Percentiles rank a stretch among this genome's conserved stretches.
These are phyloP conservation scores for Pestalotiopsis sp. DNA, from an alignment of 2,329 filamentous ascomycete species.

Conservation along the genomic window DNA sequence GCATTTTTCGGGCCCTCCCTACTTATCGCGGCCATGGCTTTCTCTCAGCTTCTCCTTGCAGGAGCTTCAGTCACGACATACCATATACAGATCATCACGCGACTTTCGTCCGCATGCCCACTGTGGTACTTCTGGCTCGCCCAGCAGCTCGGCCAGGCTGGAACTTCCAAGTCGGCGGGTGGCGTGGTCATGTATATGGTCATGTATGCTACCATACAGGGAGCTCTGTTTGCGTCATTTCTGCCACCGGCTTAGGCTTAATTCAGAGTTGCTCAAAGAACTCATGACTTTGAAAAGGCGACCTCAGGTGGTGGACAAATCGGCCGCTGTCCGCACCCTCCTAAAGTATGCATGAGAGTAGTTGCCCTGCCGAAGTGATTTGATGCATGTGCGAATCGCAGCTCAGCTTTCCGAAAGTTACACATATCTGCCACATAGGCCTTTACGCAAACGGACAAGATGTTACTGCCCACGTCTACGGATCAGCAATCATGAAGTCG, in stretches of 20 bases:
- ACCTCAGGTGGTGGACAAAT: too few relatives aligned
- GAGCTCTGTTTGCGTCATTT: constrained; percentile 83
- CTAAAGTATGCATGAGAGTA: too few relatives aligned
- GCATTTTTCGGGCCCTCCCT: constrained; percentile 16
- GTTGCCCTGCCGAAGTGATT: too few relatives aligned
- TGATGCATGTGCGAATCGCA: too few relatives aligned
- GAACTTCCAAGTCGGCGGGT: constrained; percentile 30
- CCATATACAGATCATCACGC: constrained; percentile 92
- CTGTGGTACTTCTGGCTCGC: constrained; percentile 88
- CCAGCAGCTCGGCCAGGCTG: constrained; percentile 39
- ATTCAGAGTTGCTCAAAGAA: not conserved
- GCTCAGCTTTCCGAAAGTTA: too few relatives aligned
- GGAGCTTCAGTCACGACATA: constrained; percentile 75
- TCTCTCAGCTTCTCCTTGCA: constrained; percentile 74
- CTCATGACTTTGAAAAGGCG: too few relatives aligned
- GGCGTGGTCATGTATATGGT: constrained; percentile 68
- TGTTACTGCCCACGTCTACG: too few relatives aligned
- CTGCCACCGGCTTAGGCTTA: constrained; percentile 77
- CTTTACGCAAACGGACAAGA: too few relatives aligned
- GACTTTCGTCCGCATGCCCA: constrained; percentile 85
- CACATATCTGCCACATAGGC: too few relatives aligned
- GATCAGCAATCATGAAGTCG: too few relatives aligned
- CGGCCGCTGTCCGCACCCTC: too few relatives aligned
- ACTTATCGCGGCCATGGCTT: constrained; percentile 62
- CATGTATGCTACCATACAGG: constrained; percentile 83